Percentiles rank a stretch among this genome's conserved stretches.
These are phyloP conservation scores for Trypanosomatidae sp. DNA, from an alignment of 208 protist genomes.

Conservation along the genomic window DNA sequence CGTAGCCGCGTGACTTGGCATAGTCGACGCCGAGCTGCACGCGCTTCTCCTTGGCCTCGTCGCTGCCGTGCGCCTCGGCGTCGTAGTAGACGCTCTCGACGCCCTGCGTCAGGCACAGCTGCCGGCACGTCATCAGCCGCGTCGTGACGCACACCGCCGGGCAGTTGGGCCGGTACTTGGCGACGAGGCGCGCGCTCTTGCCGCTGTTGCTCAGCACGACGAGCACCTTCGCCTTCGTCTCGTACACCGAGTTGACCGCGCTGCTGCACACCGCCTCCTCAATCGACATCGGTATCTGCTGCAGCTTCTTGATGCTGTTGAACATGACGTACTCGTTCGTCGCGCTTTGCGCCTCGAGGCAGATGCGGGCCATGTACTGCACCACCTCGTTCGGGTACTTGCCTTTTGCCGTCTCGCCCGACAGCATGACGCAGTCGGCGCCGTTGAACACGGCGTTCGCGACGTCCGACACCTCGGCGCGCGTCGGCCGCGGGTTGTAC, in stretches of 20 bases:
- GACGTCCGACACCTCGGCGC: constrained; percentile 96
- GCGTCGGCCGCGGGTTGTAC: constrained; percentile 96
- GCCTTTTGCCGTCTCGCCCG: constrained; percentile 97
- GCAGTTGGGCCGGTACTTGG: constrained; percentile 94
- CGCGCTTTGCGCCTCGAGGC: constrained; percentile 73
- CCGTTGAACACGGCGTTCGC: constrained; percentile 98
- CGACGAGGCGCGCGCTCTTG: constrained; percentile 87
- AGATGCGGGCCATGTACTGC: constrained; percentile 91
- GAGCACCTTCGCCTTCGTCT: constrained; percentile 82
- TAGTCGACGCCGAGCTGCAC: constrained; percentile 44
- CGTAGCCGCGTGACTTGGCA: constrained; percentile 42
- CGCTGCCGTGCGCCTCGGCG: constrained; percentile 31
- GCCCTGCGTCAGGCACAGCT: constrained; percentile 67
- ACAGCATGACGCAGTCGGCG: constrained; percentile 98
- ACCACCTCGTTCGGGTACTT: constrained; percentile 94
- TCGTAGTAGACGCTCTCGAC: constrained; percentile 76
- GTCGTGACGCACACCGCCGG: constrained; percentile 91
- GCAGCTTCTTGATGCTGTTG: constrained; percentile 72
- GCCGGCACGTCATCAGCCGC: constrained; percentile 68
- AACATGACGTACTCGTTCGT: constrained; percentile 67
- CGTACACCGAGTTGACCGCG: constrained; percentile 91
- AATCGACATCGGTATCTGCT: constrained; percentile 64
- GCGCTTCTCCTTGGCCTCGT: constrained; percentile 60
- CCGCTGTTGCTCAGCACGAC: constrained; percentile 90
- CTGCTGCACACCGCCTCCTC: constrained; percentile 90